phyloP scores from a whole-genome alignment of 2,329 filamentous ascomycete genomes.

The Neofusicoccum sp. region DNA sequence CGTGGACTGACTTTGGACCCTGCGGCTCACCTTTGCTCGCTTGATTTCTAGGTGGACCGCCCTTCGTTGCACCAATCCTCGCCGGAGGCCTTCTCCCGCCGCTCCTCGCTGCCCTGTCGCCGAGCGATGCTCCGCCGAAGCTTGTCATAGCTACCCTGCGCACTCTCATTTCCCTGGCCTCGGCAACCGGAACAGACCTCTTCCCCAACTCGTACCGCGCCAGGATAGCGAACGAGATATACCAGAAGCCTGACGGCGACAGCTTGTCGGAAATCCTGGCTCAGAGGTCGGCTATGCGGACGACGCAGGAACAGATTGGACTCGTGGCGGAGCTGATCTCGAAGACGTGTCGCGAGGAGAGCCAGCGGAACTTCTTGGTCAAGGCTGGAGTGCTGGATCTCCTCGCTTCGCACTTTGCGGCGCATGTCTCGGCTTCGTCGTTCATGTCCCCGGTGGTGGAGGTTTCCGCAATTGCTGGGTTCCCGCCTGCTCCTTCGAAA shows the following conservation, averaged over 20 bases:
- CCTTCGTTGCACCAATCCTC: constrained; percentile 73
- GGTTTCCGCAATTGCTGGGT: constrained; percentile 24
- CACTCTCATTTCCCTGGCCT: constrained; percentile 68
- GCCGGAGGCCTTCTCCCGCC: constrained; percentile 65
- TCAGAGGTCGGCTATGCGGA: constrained; percentile 53
- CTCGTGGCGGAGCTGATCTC: constrained; percentile 58
- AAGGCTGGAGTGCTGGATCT: constrained; percentile 74
- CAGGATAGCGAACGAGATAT: constrained; percentile 49
- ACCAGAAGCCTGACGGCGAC: constrained; percentile 60
- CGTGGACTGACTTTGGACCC: not conserved
- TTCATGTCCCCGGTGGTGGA: constrained; percentile 21
- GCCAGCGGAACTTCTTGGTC: constrained; percentile 69
- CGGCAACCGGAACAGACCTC: constrained; percentile 59
- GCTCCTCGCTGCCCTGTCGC: constrained; percentile 69
- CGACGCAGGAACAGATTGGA: constrained; percentile 60
- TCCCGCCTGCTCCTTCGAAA: constrained; percentile 55
- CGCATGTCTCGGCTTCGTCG: constrained; percentile 31
- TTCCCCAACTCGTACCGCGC: constrained; percentile 19
- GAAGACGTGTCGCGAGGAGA: constrained; percentile 67
- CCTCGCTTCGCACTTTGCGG: constrained; percentile 67
- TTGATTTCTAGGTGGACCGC: constrained; percentile 63
- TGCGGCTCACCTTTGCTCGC: not conserved
- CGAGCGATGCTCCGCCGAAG: constrained; percentile 60
- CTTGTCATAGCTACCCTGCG: constrained; percentile 73
- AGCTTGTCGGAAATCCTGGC: constrained; percentile 66